Evolutionary conservation across 202 grass and related monocot species (phyloP).

Genomic region (Elaeis oleifera): DNA sequence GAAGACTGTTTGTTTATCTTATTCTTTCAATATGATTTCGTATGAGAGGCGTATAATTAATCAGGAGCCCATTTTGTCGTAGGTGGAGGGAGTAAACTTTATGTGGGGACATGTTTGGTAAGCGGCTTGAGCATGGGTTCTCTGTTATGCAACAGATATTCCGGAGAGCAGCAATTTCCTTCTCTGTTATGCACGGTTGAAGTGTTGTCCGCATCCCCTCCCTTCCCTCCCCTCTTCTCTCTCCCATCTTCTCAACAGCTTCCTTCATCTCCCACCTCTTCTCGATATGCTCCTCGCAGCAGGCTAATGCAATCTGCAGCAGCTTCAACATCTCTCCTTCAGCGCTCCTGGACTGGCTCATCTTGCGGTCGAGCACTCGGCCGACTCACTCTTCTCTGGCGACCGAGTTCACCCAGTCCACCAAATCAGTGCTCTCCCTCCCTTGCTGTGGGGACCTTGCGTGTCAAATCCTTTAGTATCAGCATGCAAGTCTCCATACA

Average conservation of each 20-base stretch:
- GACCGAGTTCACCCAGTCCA: slow-evolving; percentile 18
- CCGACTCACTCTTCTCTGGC: slow-evolving; percentile 29
- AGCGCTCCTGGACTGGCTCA: slow-evolving; percentile 25
- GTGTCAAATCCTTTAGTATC: slow-evolving; percentile 63
- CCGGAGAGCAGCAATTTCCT: no score
- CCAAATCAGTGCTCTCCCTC: slow-evolving; percentile 25
- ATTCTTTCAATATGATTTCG: no score
- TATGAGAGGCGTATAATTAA: no score
- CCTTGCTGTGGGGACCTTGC: slow-evolving; percentile 3
- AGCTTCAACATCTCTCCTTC: slow-evolving; percentile 57
- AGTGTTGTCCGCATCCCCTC: not conserved
- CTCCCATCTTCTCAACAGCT: slow-evolving; percentile 51
- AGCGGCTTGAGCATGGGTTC: no score
- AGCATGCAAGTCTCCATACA: slow-evolving; percentile 79
- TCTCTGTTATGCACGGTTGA: no score
- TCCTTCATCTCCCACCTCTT: slow-evolving; percentile 58
- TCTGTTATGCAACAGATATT: no score
- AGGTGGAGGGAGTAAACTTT: no score
- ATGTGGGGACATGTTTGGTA: no score
- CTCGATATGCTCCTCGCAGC: slow-evolving; percentile 49
- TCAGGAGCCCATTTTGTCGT: no score
- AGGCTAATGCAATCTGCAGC: slow-evolving; percentile 56
- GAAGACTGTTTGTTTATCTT: no score
- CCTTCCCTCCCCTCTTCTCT: slow-evolving; percentile 28
- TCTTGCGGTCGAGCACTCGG: slow-evolving; percentile 18